These are phyloP conservation scores for Solanum medicagineum DNA, from an alignment of 257 asterid genomes.

Conservation along the genomic window DNA sequence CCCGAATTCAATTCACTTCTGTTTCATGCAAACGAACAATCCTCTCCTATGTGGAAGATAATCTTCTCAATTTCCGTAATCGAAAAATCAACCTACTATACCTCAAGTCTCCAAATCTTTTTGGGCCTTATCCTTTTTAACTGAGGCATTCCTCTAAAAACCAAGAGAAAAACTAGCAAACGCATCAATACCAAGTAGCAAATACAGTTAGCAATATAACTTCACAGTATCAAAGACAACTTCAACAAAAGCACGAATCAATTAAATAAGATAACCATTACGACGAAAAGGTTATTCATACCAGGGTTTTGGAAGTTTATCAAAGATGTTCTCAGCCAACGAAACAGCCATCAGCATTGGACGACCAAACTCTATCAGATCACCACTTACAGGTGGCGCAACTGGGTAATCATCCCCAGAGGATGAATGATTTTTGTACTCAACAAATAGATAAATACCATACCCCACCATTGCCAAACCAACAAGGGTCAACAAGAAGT, in stretches of 20 bases:
- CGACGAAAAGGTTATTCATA: constrained; percentile 4
- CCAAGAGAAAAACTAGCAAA: background rate
- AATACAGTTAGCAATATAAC: background rate
- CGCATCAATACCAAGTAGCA: background rate
- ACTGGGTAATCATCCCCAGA: constrained; percentile 31
- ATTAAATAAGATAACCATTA: background rate
- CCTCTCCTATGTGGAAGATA: background rate
- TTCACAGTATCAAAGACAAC: background rate
- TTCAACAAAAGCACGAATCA: background rate
- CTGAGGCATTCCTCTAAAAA: background rate
- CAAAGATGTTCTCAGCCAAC: constrained; percentile 52
- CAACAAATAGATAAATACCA: constrained; percentile 78
- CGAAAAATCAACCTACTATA: background rate
- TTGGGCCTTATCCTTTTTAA: background rate
- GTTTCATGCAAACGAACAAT: background rate
- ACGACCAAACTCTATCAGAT: constrained; percentile 61
- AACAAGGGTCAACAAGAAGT: constrained; percentile 57
- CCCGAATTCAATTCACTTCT: background rate
- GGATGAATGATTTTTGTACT: constrained; percentile 37
- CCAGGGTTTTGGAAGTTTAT: constrained; percentile 96
- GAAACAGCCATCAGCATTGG: constrained; percentile 78
- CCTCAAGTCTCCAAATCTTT: background rate
- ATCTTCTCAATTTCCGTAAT: background rate
- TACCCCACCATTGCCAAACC: constrained; percentile 85
- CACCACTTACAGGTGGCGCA: constrained; percentile 29